phyloP scores from a whole-genome alignment of 192 early-diverging fungal genomes.

The Backusella circina region DNA sequence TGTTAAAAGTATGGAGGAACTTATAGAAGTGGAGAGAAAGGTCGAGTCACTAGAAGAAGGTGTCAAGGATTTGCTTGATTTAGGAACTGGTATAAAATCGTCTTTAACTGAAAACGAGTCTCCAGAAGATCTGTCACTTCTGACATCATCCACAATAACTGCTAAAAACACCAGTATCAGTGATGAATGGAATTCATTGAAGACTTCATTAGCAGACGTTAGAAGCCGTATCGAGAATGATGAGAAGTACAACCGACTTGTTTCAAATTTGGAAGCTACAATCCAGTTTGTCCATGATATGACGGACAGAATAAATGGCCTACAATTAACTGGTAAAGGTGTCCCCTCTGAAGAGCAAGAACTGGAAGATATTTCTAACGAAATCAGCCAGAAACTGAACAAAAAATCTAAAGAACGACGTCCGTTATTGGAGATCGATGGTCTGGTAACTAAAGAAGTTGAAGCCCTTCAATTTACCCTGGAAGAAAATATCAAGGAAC shows the following conservation, averaged over 20 bases:
- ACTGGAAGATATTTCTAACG: conserved; percentile 11
- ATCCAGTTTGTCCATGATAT: conserved; percentile 20
- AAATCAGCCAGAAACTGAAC: not conserved
- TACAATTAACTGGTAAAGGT: conserved; percentile 17
- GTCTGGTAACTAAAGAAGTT: not conserved
- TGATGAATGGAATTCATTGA: conserved; percentile 28
- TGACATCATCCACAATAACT: not conserved
- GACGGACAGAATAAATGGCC: conserved; percentile 11
- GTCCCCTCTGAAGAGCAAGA: conserved; percentile 15
- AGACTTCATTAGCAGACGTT: conserved; percentile 7
- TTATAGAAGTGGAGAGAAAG: not conserved
- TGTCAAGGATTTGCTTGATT: not conserved
- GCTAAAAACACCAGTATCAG: not conserved
- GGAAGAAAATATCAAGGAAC: conserved; percentile 17
- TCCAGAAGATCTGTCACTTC: not conserved
- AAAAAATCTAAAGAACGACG: conserved; percentile 1
- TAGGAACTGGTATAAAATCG: not conserved
- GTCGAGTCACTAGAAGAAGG: not conserved
- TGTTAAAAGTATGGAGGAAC: not conserved
- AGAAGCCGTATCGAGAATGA: conserved; percentile 16
- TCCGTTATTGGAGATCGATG: not conserved
- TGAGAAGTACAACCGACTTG: not conserved
- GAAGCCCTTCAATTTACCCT: not conserved
- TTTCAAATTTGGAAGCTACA: conserved; percentile 17
- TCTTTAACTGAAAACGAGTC: not conserved